phyloP scores from a whole-genome alignment of 441 rosid species.

The Adansonia gregorii region DNA sequence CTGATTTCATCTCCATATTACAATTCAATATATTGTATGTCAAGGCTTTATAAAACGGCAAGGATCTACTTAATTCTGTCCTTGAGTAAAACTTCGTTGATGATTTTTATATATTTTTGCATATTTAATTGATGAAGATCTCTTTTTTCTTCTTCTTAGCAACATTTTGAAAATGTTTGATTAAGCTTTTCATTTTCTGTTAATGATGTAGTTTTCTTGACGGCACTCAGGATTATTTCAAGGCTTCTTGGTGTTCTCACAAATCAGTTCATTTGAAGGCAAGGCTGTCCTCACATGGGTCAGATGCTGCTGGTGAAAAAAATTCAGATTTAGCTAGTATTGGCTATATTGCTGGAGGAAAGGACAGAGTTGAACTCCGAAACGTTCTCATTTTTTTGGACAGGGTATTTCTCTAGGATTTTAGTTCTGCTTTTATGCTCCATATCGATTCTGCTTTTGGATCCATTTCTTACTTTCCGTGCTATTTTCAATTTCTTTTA shows the following conservation, averaged over 20 bases:
- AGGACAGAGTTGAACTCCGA: conserved; percentile 66
- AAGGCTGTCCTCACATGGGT: conserved; percentile 52
- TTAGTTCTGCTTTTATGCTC: background rate
- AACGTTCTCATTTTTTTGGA: conserved; percentile 88
- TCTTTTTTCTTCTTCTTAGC: background rate
- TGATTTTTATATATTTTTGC: background rate
- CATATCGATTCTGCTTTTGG: background rate
- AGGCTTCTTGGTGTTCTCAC: conserved; percentile 90
- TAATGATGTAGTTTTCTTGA: conserved; percentile 21
- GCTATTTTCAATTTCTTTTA: background rate
- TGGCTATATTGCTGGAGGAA: conserved; percentile 79
- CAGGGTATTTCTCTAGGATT: conserved; percentile 60
- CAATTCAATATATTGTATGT: background rate
- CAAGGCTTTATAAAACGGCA: background rate
- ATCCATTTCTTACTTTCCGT: background rate
- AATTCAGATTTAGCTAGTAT: conserved; percentile 47
- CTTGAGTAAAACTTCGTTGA: background rate
- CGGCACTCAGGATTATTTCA: conserved; percentile 94
- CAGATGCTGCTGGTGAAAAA: conserved; percentile 41
- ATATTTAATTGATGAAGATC: background rate
- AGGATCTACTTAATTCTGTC: background rate
- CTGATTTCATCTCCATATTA: background rate
- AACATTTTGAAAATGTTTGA: background rate
- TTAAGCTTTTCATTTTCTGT: background rate
- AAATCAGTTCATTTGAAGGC: conserved; percentile 81